Evolutionary conservation across 768 basidiomycete genomes (phyloP).

Genomic region (Tricholoma flavovirens): DNA sequence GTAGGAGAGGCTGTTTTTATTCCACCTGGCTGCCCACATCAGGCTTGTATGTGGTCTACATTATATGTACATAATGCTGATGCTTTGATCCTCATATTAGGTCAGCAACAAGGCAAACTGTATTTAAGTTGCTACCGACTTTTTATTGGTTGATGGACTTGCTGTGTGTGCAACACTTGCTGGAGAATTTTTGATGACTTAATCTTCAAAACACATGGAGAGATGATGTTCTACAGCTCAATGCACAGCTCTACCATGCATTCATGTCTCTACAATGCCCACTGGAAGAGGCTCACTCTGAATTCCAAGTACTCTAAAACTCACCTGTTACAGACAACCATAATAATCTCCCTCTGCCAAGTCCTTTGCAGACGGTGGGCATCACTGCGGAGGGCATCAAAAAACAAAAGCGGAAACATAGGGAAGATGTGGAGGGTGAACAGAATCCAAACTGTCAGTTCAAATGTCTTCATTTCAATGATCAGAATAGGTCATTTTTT

Average conservation of each 20-base stretch:
- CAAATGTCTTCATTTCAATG: neutral
- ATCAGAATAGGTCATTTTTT: neutral
- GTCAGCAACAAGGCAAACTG: slow-evolving; percentile 88
- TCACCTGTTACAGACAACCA: too few species aligned
- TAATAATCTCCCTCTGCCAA: neutral
- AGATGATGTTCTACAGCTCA: slow-evolving; percentile 81
- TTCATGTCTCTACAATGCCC: neutral
- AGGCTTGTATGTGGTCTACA: slow-evolving; percentile 41
- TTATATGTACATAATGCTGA: neutral
- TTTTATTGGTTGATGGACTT: slow-evolving; percentile 90
- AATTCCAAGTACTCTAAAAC: neutral
- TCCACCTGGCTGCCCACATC: slow-evolving; percentile 88
- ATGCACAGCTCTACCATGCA: neutral
- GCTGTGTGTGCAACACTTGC: slow-evolving; percentile 76
- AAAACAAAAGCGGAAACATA: neutral
- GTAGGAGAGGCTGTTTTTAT: slow-evolving; percentile 92
- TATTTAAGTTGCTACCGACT: slow-evolving; percentile 91
- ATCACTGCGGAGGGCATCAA: neutral
- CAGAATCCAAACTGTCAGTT: neutral
- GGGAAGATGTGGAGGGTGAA: too few species aligned
- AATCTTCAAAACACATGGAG: slow-evolving; percentile 85
- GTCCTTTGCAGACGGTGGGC: neutral
- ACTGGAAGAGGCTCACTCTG: neutral
- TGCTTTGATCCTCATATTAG: slow-evolving; percentile 30
- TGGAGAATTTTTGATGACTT: slow-evolving; percentile 80